Base-by-base conservation (phyloP, 2,329 filamentous ascomycete species). In the Xylaria sp. region DNA sequence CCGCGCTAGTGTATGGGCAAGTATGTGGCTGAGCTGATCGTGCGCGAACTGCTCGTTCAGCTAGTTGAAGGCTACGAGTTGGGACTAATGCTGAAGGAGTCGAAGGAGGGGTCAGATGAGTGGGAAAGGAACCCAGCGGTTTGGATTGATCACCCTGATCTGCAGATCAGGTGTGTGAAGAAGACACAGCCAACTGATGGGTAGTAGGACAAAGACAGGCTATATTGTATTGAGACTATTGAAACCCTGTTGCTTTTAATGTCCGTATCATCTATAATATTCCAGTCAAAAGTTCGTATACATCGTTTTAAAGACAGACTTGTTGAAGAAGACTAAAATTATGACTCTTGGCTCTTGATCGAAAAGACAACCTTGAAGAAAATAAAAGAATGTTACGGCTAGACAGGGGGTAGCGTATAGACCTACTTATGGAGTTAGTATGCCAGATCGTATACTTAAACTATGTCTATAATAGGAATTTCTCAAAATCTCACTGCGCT, bases 1-100 rank as follows among this genome's bases (percentile, higher is more conserved):
- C 78, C 79, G 1, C 70, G 80, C 25, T 73, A 78, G 40, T 82
- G 81, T 57, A 63, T 82, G 67, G 81, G 81, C 0, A 79, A 78
- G 64, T 77, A 79, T 69, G 69, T 80, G 0, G 78, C 77, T 3
- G 79, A 81, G 55, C 25, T 74, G n/a, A 65, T 80, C 1, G 4
- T 65, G 3, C 44, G 63, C 4, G n/a, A 27, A 0, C 70, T 80
- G 23, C 63, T 65, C 25, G 21, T 42, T 2, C 55, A 65, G 8
- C 25, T 65, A 3, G 25, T 65, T 29, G 44, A 60, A 42, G 23
- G 23, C 0, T 65, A 51, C 29, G 44, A 60, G 8, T 37, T 65
- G 12, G 35, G 32, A 5, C 25, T 62, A 6, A 32, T 35, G 32
- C 13, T 44, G 4, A 37, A 61, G 27, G 47, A 61, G 16, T 50